A percentile compares a stretch with the other conserved stretches of the same genome.
These are phyloP conservation scores for Botrytis fabae DNA, from an alignment of 2,329 filamentous ascomycete species.

Conservation along the genomic window DNA sequence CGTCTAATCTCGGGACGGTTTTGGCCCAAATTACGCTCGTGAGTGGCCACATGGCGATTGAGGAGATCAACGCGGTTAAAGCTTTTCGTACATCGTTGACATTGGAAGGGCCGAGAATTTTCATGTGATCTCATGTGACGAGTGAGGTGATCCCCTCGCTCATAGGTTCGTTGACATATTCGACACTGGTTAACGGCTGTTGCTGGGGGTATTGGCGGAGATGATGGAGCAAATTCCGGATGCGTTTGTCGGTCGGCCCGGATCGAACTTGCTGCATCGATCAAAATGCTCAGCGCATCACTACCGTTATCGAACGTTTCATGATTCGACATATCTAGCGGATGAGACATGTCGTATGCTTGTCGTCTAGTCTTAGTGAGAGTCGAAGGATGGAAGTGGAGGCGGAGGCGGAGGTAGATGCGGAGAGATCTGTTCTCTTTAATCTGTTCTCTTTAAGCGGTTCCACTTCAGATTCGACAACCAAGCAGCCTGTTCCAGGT, in stretches of 20 bases:
- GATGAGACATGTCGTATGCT: too few species aligned
- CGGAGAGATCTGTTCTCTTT: neutral
- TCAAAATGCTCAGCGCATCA: neutral
- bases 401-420: neutral
- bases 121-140: constrained; percentile 31
- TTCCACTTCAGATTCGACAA: neutral
- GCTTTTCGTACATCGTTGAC: constrained; percentile 30
- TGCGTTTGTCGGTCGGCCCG: neutral
- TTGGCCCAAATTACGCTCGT: constrained; percentile 25
- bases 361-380: neutral
- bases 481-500: neutral
- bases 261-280: constrained; percentile 1
- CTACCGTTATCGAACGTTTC: neutral
- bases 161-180: constrained; percentile 31
- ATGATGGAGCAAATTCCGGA: neutral
- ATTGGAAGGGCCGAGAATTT: constrained; percentile 30
- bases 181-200: constrained; percentile 24
- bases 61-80: constrained; percentile 26
- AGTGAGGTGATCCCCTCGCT: constrained; percentile 29
- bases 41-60: constrained; percentile 28
- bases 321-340: neutral
- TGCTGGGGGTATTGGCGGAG: neutral
- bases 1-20: constrained; percentile 3
- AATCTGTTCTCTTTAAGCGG: neutral
- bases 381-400: neutral